Base-by-base conservation (phyloP, 805 yeast genomes). In the Myxozyma lipomycoides region DNA sequence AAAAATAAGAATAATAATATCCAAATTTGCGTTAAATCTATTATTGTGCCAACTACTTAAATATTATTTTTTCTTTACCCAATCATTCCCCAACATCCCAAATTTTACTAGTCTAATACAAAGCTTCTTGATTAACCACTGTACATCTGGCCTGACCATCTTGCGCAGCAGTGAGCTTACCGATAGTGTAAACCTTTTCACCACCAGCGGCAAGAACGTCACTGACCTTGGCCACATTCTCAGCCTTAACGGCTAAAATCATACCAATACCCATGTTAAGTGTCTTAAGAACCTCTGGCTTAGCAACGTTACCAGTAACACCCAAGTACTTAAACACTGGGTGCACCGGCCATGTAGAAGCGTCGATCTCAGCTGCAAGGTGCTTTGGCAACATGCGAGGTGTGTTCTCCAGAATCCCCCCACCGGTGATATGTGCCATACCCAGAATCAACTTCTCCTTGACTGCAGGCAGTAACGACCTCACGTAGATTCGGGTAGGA, bases 381-480 rank as follows among this genome's bases (percentile, higher is more conserved):
- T 80, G 70, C 51, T 78, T 71, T 51, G 98, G 98, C 55, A 93
- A 75, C 18, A 95, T 93, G 67, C 99, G 81, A 48, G 99, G 99
- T 51, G 91, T 82, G 70, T 93, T 93, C 70, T 93, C 99, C 25
- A 93, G 83, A 47, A 93, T 75, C 46, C 99, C 99, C 68, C 99
- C 99, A 55, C 99, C 99, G 22, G 99, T 93, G 64, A 93, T 93
- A 65, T 93, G 95, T 2, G 98, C 96, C 65, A 93, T 77, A 52
- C 97, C 99, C 49, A 89, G 74, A 43, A 91, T 66, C 50, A 85
- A 71, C 30, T 76, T 82, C 62, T 84, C 74, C 62, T 76, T 78
- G 56, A 90, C 77, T 1, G 86, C 80, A 43, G 85, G 84, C 55
- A 93, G 75, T 51, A 95, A 70, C 62, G 90, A 95, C 70, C 87